Evolutionary conservation across 2,329 filamentous ascomycete species (phyloP), one percentile per base, ranked within the genome.

Genomic region (Alternaria viburni): DNA sequence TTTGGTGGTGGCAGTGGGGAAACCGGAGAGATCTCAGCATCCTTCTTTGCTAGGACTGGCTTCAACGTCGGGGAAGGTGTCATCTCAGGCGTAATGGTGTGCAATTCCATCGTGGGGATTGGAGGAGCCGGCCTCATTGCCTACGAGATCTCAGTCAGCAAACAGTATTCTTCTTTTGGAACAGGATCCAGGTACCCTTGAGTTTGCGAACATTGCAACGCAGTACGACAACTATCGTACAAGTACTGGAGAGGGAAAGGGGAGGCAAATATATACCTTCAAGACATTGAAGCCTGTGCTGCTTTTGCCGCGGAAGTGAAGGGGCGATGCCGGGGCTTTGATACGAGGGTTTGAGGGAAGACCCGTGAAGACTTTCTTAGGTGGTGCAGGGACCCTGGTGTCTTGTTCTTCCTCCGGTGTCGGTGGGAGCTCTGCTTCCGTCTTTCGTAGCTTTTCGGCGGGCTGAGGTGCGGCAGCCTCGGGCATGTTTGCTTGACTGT

Each of bases 231-330:
- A 54, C 64, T 71, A 72, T 59, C 70, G 65, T n/a, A 71, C 59
- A 30, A 71, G 47, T 23, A 70, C 70, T 55, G 67, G 69, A 56
- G 69, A 54, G 56, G 69, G 70, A 46, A 71, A 67, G 52, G 70
- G 62, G 61, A 74, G 57, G 60, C 72, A 59, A 26, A 72, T 70
- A 70, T 72, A 66, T 75, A 79, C 77, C 70, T 79, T 77, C 66
- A 80, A 66, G 30, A 79, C 69, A 55, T 77, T 75, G 59, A 80
- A 78, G 30, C 77, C 75, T 13, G 77, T 78, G 60, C 73, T 79
- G 61, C 79, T 80, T 62, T 80, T 80, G 19, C 77, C 76, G 11
- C 76, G 75, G 41, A 67, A 58, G 54, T 79, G 77, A 57, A 75
- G 72, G 41, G 71, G 69, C 23, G 69, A 69, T 10, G 54, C 58